Evolutionary conservation across 2,329 filamentous ascomycete genomes (phyloP), one percentile per base, ranked within the genome.

Genomic region (Stemphylium beticola): DNA sequence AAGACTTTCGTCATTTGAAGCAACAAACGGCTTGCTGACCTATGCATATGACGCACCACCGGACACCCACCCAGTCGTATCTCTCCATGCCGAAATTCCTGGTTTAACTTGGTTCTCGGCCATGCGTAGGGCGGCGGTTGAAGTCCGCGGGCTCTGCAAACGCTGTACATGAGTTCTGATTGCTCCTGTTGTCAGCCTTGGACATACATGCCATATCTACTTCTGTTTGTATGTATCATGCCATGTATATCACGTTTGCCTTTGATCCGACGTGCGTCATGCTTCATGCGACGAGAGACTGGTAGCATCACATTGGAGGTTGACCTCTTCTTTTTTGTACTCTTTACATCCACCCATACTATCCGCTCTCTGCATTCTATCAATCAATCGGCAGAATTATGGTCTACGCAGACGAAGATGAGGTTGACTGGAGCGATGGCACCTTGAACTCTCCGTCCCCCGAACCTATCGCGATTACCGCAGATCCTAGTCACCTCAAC

Each of bases 401-500:
- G 60, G 12, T 17, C 10, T 58, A 56, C 36, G 48, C 47, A 7
- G 38, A 55, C 32, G 65, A 69, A 41, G 65, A 69, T 26, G 59
- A 66, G 40, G 47, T 71, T 7, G 64, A 71, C 42, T 69, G 65
- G 65, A 65, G 65, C 29, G 65, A 69, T 22, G 54, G 66, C 14
- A 49, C 66, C 7, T 44, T 68, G 0, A 40, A 49, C 10, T 41
- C 55, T 29, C 18, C 40, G 4, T 24, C 44, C 11, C 39, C 45
- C 2, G 22, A 34, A 15, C 14, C 6, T 9, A 29, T 32, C 6
- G 33, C 36, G 4, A 4, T 40, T 6, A 20, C 22, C 17, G 14
- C 42, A n/a, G 10, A 17, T 11, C 39, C 34, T 14, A 33, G 15
- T 26, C 37, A 48, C n/a, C 43, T 31, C 20, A 36, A 17, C n/a